A percentile compares a stretch with the other conserved stretches of the same genome.
Evolutionary conservation across 1,284 basidiomycete genomes (phyloP).

Genomic region (Cerrena zonata): DNA sequence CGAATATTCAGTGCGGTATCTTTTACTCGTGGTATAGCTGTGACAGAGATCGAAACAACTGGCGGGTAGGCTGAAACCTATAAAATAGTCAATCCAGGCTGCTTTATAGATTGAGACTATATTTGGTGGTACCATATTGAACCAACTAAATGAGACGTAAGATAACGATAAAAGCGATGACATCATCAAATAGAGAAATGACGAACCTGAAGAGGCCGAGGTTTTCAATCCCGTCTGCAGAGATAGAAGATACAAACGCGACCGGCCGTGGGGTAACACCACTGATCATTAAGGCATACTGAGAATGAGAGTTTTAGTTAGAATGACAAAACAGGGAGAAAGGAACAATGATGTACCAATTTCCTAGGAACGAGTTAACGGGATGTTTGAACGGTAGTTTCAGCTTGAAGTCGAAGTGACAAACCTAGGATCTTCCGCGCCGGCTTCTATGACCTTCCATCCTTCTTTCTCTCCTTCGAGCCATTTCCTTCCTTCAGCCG

Average conservation of each 20-base stretch:
- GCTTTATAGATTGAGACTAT: not conserved
- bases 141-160: slow-evolving; percentile 7
- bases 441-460: slow-evolving; percentile 53
- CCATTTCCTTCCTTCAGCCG: slow-evolving; percentile 44
- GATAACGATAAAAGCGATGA: not conserved
- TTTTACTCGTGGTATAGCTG: slow-evolving; percentile 32
- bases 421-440: slow-evolving; percentile 40
- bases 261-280: slow-evolving; percentile 69
- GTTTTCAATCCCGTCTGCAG: slow-evolving; percentile 52
- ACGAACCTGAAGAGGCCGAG: slow-evolving; percentile 60
- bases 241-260: slow-evolving; percentile 66
- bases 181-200: too few species aligned
- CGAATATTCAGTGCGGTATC: slow-evolving; percentile 66
- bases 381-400: not conserved
- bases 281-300: slow-evolving; percentile 52
- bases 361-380: not conserved
- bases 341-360: not conserved
- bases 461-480: slow-evolving; percentile 44
- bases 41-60: slow-evolving; percentile 56
- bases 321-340: not conserved
- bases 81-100: not conserved
- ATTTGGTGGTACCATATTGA: slow-evolving; percentile 10
- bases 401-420: not conserved
- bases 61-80: slow-evolving; percentile 58
- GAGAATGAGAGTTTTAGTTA: not conserved